Base-by-base conservation (phyloP, 139 green algal genomes). In the Trebouxia sp. region DNA sequence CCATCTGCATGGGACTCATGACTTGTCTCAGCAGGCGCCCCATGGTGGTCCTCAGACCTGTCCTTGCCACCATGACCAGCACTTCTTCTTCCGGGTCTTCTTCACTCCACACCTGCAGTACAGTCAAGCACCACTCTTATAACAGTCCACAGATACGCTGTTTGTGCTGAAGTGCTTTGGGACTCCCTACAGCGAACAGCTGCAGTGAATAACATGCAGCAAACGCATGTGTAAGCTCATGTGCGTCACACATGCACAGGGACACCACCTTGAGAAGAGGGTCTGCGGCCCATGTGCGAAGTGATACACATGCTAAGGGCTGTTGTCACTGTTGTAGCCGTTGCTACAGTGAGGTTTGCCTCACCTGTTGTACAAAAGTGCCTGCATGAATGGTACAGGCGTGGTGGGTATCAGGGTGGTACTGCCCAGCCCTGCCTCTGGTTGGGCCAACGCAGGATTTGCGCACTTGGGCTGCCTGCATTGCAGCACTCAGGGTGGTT, bases 31-130 rank as follows among this genome's bases (percentile, higher is more conserved):
- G 58, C 58, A 69, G 10, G 24, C 41, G 39, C 30, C 58, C 58
- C 7, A 69, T 30, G 4, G 58, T 69, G 6, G 58, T 69, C 58
- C 58, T 69, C 58, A 69, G 58, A 0, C 58, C 58, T n/a, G 58
- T 69, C 30, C 58, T 69, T 22, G 30, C 58, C 6, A 69, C 58
- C 58, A 69, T 69, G 9, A 12, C 58, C 58, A 69, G 30, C 28
- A 69, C 58, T 30, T 69, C 58, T n/a, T 69, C 58, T 30, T 69
- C 58, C 7, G 58, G 4, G 24, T 69, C 58, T 69, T 69, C 58
- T 42, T 69, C 58, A 42, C 41, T 69, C 58, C 58, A 69, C 30
- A 69, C 58, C 58, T 69, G 28, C 35, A 9, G 11, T 14, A 37
- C 55, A 65, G 1, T 17, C 15, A 14, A 53, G 15, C 3, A 53